These are phyloP conservation scores for Datisca glomerata DNA, from an alignment of 306 rosid genomes.

Conservation along the genomic window DNA sequence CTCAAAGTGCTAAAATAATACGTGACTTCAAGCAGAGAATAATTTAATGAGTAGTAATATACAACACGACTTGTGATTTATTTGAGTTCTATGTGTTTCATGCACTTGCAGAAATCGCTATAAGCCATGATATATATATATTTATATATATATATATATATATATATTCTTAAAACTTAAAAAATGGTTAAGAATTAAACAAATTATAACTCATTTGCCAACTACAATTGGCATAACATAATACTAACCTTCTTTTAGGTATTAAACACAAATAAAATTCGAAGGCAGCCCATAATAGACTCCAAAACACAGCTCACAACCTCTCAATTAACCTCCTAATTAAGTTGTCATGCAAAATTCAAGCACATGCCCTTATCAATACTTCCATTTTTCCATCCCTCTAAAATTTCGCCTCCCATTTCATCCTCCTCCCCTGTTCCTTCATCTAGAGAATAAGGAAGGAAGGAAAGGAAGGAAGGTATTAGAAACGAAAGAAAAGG, in stretches of 20 bases:
- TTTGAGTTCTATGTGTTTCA: no score
- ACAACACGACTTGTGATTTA: no score
- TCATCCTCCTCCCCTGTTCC: no score
- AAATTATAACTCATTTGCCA: not conserved
- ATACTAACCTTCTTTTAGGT: not conserved
- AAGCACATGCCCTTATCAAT: not conserved
- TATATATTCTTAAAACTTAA: not conserved
- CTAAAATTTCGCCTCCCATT: not conserved
- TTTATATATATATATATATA: conserved; percentile 1
- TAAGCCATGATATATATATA: not conserved
- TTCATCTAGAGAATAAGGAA: no score
- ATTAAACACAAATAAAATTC: not conserved
- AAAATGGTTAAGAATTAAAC: no score
- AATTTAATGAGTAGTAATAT: no score
- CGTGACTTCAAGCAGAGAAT: no score
- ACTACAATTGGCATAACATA: not conserved
- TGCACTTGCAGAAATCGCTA: no score
- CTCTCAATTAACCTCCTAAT: not conserved
- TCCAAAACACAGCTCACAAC: not conserved
- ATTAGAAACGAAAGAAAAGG: no score
- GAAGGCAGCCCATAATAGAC: not conserved
- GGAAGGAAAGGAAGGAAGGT: not conserved
- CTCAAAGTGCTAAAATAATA: no score
- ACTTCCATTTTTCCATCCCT: not conserved
- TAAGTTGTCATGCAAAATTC: not conserved